Evolutionary conservation across 2,329 filamentous ascomycete genomes (phyloP), one percentile per base, ranked within the genome.

Genomic region (Pseudogymnoascus sp.): DNA sequence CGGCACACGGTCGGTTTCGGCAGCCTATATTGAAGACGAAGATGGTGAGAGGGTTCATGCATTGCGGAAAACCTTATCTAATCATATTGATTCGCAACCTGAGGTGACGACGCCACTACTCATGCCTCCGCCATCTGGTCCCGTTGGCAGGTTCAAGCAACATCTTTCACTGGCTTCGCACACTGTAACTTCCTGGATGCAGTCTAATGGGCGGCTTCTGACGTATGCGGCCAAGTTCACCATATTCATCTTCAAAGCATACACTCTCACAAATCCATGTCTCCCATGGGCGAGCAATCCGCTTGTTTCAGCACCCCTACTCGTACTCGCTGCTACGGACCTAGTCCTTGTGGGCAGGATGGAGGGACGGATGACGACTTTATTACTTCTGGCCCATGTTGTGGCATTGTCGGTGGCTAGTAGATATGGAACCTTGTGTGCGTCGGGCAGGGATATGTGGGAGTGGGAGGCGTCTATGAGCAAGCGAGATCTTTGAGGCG

Each of bases 171-270:
- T 72, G 5, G 67, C 67, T 31, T 68, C 74, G 59, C 76, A 81
- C 64, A 74, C 69, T 64, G 68, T 68, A 55, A 65, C 66, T 65
- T 70, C 68, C 42, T 75, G 71, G 69, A 65, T 66, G 42, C 63
- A 61, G 6, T 71, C 63, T 35, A 73, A 76, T 65, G 67, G 66
- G 5, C 71, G 70, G 21, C 68, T 69, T 4, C 66, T 74, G 65
- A 69, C 74, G 72, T 72, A 74, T 58, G 61, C 76, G 4, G 66
- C 82, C 17, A 86, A 87, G 58, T 74, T 90, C 2, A 68, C 74
- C 0, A 68, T 92, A 1, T 92, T 96, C 68, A 72, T 88, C 5
- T 66, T 81, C 59, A 96, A 96, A 73, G 75, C 92, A 7, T 75
- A 81, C 10, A 84, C 84, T 0, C 74, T 94, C 8, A 80, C 82